Evolutionary conservation across 2,329 filamentous ascomycete species (phyloP), one percentile per base, ranked within the genome.

Genomic region (Herpotrichia juniperi): DNA sequence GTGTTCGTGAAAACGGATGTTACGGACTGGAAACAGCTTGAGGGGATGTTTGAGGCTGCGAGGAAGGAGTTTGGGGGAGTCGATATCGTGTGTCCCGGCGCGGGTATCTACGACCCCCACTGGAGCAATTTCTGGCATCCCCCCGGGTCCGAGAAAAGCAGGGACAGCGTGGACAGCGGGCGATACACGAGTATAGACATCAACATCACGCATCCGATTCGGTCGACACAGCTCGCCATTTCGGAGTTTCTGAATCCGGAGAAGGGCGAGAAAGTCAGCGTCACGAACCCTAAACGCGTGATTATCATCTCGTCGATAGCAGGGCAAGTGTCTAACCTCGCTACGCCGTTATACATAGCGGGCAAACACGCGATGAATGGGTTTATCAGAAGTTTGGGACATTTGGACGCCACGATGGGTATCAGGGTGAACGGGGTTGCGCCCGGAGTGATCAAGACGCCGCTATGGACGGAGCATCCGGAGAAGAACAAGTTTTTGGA

Each of bases 361-460:
- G 64, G 66, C 1, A 81, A 81, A 53, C 75, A 78, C 48, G 78
- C 66, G 11, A 71, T 81, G 49, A 75, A 71, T 17, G 78, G 76
- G 10, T 79, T 75, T 65, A 74, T 85, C 4, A 78, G 83, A 48
- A 76, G 75, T 3, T 63, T 87, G 12, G 79, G 71, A 0, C 66
- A 72, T 1, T 74, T 86, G 5, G 83, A 85, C 19, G 48, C 69
- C 1, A 62, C 61, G 1, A 59, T 81, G 21, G 81, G 81, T 0
- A 83, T 87, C 46, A 72, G 83, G 0, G 82, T 87, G 14, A 85
- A 83, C 17, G 83, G 79, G 5, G 83, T 87, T 2, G 83, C 83
- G 14, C 84, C 84, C 0, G 84, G 84, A 0, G 68, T 86, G 1
- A 83, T 87, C 59, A 84, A 80, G 55, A 87, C 84, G 11, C 84